Base-by-base conservation (phyloP, 345 rosid genomes). In the Brassica napus region DNA sequence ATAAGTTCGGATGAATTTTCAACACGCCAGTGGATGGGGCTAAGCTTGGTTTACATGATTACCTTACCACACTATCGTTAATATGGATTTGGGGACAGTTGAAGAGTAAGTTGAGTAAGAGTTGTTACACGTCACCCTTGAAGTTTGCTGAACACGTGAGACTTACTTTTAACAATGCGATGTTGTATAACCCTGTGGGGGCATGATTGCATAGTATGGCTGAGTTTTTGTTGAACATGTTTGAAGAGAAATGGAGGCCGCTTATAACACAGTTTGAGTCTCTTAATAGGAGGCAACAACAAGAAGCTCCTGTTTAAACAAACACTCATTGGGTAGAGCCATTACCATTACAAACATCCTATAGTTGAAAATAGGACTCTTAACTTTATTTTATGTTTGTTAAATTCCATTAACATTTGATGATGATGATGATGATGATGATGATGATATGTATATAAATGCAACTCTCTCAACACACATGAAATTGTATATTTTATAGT, bases 71-170 rank as follows among this genome's bases (percentile, higher is more conserved):
- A 83, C 77, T 4, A 91, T 92, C 42, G 77, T 94, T 69, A 88
- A 87, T 0, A 92, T 94, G 98, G 97, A 94, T 89, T 86, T 94
- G 83, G 97, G 97, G 9, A 89, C 97, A 0, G 91, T 94, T 94
- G 78, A 89, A 87, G 84, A 82, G 62, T 77, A 88, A 84, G 84
- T 78, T 91, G 88, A 83, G 79, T 65, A 87, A 88, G 78, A 88
- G 83, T 42, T 81, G 70, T 89, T 94, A 92, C 64, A 86, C 89
- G 82, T 87, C 92, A 0, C 88, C 97, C 0, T 77, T 68, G 85
- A 91, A 88, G 66, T 92, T 94, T 83, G 94, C 92, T 1, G 90
- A 89, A 63, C 97, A 94, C 63, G 92, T 94, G 74, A 90, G 90
- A 75, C 88, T 92, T 71, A 89, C 97, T 14, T 92, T 91, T 80